A percentile compares a stretch with the other conserved stretches of the same genome.
phyloP scores from a whole-genome alignment of 768 basidiomycete species.

The Suillus occidentalis region DNA sequence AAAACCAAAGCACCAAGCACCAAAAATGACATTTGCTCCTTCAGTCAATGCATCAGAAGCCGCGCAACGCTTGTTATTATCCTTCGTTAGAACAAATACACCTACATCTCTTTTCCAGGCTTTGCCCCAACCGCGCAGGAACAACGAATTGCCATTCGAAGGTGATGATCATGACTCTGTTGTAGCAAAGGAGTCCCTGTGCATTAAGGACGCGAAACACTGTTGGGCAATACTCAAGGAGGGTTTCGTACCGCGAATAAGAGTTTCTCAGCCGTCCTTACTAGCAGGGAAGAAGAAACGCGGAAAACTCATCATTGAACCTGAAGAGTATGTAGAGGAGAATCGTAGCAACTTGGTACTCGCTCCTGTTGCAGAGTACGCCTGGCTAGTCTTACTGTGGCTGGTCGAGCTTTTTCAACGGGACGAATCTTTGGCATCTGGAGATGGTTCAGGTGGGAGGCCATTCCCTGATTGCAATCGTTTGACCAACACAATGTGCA shows the following conservation, averaged over 20 bases:
- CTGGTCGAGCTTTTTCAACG: constrained; percentile 65
- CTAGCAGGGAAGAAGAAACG: constrained; percentile 31
- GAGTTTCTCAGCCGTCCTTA: constrained; percentile 13
- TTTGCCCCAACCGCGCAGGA: constrained; percentile 47
- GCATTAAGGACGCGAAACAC: constrained; percentile 52
- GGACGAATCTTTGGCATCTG: constrained; percentile 46
- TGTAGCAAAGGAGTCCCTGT: constrained; percentile 53
- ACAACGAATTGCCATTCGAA: constrained; percentile 8
- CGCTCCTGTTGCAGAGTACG: constrained; percentile 52
- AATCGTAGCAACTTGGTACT: constrained; percentile 15
- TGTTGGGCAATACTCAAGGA: constrained; percentile 64
- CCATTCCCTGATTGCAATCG: neutral
- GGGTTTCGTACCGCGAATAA: constrained; percentile 47
- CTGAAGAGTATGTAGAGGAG: constrained; percentile 26
- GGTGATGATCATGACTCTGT: constrained; percentile 50
- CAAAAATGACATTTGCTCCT: constrained; percentile 42
- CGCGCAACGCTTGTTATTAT: constrained; percentile 53
- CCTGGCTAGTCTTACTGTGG: constrained; percentile 77
- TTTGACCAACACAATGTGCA: constrained; percentile 21
- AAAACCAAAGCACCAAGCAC: constrained; percentile 43
- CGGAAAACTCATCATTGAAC: constrained; percentile 27
- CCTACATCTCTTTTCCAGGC: constrained; percentile 54
- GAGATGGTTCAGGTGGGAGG: constrained; percentile 31
- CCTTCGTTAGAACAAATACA: constrained; percentile 56
- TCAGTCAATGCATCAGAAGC: constrained; percentile 47